Percentiles rank a stretch among this genome's conserved stretches.
phyloP scores from a whole-genome alignment of 345 rosid genomes.

The Garcia nutans region DNA sequence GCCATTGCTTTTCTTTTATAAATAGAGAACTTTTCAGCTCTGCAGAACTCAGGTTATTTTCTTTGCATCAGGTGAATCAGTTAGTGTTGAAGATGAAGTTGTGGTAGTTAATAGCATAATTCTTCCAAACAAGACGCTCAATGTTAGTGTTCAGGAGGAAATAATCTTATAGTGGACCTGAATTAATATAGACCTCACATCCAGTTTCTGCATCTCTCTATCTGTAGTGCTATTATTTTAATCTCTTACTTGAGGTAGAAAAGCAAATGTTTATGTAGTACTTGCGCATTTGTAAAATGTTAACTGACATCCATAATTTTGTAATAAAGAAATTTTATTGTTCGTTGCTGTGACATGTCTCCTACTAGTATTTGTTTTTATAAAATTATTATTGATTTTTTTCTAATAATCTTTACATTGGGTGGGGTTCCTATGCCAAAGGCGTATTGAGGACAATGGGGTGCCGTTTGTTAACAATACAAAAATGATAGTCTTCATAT shows the following conservation, averaged over 20 bases:
- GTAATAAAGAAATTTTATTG: not conserved
- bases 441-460: too few relatives aligned
- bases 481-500: too few relatives aligned
- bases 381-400: too few relatives aligned
- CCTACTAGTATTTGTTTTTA: too few relatives aligned
- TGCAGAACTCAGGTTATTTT: not conserved
- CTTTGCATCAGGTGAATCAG: conserved; percentile 25
- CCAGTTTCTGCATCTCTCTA: not conserved
- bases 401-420: too few relatives aligned
- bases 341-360: too few relatives aligned
- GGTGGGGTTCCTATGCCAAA: too few relatives aligned
- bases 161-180: conserved; percentile 23
- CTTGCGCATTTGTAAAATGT: conserved; percentile 25
- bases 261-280: not conserved
- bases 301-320: conserved; percentile 6
- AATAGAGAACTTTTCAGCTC: not conserved
- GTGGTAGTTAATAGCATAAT: conserved; percentile 32
- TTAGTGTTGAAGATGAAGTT: conserved; percentile 31
- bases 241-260: not conserved
- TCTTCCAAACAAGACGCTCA: conserved; percentile 34
- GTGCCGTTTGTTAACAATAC: too few relatives aligned
- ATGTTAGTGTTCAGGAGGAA: conserved; percentile 37
- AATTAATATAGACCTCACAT: too few relatives aligned
- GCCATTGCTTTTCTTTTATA: not conserved
- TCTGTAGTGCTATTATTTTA: not conserved